phyloP scores from a whole-genome alignment of 192 early-diverging fungal genomes.

The Piromyces finnis region DNA sequence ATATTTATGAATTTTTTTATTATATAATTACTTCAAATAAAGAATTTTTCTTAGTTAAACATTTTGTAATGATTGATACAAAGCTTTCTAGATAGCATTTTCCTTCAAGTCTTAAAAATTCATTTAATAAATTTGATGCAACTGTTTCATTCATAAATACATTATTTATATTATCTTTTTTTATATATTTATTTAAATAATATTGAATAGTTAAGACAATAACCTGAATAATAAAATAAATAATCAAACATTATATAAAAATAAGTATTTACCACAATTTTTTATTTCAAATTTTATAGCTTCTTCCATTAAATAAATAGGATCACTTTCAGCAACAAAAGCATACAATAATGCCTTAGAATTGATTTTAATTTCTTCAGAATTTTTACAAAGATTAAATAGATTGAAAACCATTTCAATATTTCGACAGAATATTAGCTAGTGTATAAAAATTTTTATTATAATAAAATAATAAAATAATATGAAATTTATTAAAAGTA shows the following conservation, averaged over 20 bases:
- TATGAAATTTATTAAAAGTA: too few relatives aligned
- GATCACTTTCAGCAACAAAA: background rate
- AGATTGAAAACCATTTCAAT: background rate
- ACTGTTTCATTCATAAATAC: background rate
- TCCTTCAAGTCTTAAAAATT: background rate
- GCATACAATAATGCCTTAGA: background rate
- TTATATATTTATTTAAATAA: too few relatives aligned
- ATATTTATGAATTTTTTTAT: too few relatives aligned
- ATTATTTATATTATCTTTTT: background rate
- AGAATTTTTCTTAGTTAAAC: background rate
- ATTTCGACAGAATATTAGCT: background rate
- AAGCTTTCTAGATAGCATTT: background rate
- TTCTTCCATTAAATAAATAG: background rate
- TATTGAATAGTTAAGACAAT: too few relatives aligned
- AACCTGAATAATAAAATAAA: too few relatives aligned
- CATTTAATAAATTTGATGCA: background rate
- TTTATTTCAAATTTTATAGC: background rate
- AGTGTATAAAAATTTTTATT: background rate
- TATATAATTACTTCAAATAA: background rate
- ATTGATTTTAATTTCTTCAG: background rate
- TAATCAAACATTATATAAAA: too few relatives aligned
- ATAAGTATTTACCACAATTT: background rate
- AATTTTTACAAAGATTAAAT: background rate
- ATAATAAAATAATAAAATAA: too few relatives aligned
- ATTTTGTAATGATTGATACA: background rate